These are phyloP conservation scores for Whalleya microplaca DNA, from an alignment of 2,329 filamentous ascomycete species.

Conservation along the genomic window DNA sequence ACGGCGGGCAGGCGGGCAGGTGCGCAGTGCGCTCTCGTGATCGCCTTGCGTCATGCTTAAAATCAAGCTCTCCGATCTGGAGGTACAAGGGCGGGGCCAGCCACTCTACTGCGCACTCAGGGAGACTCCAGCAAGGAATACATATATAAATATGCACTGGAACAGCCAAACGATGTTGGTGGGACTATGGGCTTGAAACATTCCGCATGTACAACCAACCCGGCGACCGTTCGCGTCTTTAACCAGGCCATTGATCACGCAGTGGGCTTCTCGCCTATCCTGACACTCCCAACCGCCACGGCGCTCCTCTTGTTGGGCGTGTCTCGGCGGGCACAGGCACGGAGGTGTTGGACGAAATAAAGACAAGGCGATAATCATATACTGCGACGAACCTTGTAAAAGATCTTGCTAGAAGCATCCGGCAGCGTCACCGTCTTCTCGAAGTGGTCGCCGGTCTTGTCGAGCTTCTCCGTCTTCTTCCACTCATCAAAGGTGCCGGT, in stretches of 20 bases:
- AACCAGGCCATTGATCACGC: background rate
- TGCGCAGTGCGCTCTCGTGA: constrained; percentile 11
- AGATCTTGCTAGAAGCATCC: constrained; percentile 70
- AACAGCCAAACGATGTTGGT: background rate
- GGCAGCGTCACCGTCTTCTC: constrained; percentile 80
- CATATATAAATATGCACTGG: constrained; percentile 10
- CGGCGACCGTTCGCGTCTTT: background rate
- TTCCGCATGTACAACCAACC: background rate
- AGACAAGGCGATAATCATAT: constrained; percentile 7
- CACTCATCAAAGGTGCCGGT: constrained; percentile 96
- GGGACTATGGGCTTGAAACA: background rate
- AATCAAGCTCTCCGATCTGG: constrained; percentile 19
- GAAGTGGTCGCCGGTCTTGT: constrained; percentile 74
- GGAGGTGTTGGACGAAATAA: background rate
- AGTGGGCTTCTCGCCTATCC: background rate
- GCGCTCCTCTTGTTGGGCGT: background rate
- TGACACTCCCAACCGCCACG: background rate
- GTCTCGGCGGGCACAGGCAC: background rate
- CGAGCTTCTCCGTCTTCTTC: constrained; percentile 82
- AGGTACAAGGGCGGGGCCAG: constrained; percentile 14
- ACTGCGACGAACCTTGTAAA: constrained; percentile 80
- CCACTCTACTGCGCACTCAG: constrained; percentile 9
- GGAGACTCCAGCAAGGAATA: background rate
- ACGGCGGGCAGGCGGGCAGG: background rate
- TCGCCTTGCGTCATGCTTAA: constrained; percentile 24